Conservation (phyloP, 1,284 basidiomycete genomes). For the Melanopsichium pennsylvanicum region DNA sequence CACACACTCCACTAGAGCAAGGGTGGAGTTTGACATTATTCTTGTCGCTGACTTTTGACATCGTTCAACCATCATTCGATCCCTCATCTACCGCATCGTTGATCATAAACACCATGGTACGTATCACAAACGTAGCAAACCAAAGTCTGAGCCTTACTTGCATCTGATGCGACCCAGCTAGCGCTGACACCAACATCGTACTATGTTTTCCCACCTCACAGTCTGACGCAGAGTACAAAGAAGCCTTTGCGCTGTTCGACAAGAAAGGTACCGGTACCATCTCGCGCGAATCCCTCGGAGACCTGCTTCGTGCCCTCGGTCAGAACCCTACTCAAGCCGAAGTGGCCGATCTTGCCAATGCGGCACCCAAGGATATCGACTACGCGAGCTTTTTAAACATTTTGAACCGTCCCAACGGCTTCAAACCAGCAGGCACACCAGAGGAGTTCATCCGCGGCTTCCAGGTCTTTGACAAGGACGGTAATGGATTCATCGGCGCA, state of each 20-base stretch:
- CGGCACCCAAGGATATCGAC: constrained; percentile 78
- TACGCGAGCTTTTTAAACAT: constrained; percentile 79
- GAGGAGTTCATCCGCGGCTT: constrained; percentile 99
- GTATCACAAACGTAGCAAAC: no score
- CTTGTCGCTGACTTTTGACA: no score
- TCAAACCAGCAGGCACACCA: constrained; percentile 76
- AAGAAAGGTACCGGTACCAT: constrained; percentile 92
- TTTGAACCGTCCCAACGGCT: constrained; percentile 91
- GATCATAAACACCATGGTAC: constrained; percentile 16
- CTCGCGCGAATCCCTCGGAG: constrained; percentile 87
- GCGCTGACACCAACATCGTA: no score
- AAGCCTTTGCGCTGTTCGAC: constrained; percentile 97
- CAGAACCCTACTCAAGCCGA: constrained; percentile 99
- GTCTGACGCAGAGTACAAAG: constrained; percentile 71
- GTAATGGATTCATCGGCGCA: constrained; percentile 93
- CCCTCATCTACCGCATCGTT: no score
- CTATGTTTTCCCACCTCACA: no score
- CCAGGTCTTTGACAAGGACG: constrained; percentile 98
- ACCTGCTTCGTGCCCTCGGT: constrained; percentile 90
- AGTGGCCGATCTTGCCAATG: constrained; percentile 80
- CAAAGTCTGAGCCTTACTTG: no score
- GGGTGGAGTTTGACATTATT: no score
- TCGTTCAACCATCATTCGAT: no score
- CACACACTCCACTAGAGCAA: no score
- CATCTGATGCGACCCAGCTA: no score